These are phyloP conservation scores for Tylopilus sp. DNA, from an alignment of 768 basidiomycete genomes.

Conservation along the genomic window DNA sequence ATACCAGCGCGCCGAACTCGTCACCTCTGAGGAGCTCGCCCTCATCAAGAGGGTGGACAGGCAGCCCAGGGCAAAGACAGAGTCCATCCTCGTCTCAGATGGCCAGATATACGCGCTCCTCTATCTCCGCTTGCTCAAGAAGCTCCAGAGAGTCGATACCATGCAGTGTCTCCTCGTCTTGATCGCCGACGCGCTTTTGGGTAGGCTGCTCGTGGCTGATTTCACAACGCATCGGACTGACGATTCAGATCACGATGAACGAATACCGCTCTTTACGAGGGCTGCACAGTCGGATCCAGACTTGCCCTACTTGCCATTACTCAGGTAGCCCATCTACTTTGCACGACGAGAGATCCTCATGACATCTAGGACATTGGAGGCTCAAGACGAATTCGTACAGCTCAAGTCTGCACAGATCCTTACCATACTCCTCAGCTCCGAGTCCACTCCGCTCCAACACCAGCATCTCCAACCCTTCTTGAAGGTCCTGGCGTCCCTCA, in stretches of 20 bases:
- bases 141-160: slow-evolving; percentile 79
- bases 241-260: slow-evolving; percentile 76
- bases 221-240: not conserved
- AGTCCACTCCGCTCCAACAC: slow-evolving; percentile 44
- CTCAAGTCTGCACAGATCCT: slow-evolving; percentile 86
- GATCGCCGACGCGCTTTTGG: slow-evolving; percentile 84
- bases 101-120: slow-evolving; percentile 80
- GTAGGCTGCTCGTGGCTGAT: slow-evolving; percentile 38
- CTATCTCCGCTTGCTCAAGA: slow-evolving; percentile 87
- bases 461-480: slow-evolving; percentile 62
- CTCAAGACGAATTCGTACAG: slow-evolving; percentile 93
- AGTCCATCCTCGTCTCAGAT: slow-evolving; percentile 79
- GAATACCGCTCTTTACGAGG: slow-evolving; percentile 70
- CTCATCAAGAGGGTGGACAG: slow-evolving; percentile 90
- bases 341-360: slow-evolving; percentile 3
- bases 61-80: slow-evolving; percentile 67
- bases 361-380: slow-evolving; percentile 62
- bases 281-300: slow-evolving; percentile 67
- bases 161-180: slow-evolving; percentile 84
- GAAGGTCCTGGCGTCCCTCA: slow-evolving; percentile 52
- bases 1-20: slow-evolving; percentile 90
- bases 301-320: slow-evolving; percentile 74
- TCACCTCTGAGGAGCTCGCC: slow-evolving; percentile 82
- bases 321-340: slow-evolving; percentile 47
- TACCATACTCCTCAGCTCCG: slow-evolving; percentile 74